Evolutionary conservation across 1,284 basidiomycete species (phyloP).

Genomic region (Volvariella volvacea): DNA sequence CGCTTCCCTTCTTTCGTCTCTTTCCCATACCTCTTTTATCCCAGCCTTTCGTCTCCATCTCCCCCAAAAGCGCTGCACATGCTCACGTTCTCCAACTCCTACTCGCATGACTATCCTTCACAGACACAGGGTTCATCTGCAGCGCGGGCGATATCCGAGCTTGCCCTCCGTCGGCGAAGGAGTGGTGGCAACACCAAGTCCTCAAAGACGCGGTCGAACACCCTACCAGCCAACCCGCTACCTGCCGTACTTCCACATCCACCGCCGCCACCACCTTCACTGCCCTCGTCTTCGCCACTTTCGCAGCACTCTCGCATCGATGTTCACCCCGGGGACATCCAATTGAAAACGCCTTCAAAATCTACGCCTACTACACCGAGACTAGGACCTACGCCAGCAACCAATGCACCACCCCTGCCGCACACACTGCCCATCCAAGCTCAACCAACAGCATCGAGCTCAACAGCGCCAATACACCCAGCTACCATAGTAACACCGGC

Average conservation of each 20-base stretch:
- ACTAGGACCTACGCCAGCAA: neutral
- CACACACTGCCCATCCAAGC: neutral
- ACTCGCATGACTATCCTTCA: neutral
- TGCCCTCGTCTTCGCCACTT: no score
- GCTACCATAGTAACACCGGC: neutral
- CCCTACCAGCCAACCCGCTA: slow-evolving; percentile 4
- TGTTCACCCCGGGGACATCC: slow-evolving; percentile 1
- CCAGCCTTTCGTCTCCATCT: no score
- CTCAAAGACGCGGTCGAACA: slow-evolving; percentile 14
- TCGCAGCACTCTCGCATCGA: no score
- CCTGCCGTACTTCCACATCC: slow-evolving; percentile 10
- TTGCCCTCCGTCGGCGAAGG: slow-evolving; percentile 25
- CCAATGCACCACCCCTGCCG: neutral
- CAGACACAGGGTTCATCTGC: slow-evolving; percentile 6
- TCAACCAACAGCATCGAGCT: neutral
- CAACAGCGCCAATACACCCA: no score
- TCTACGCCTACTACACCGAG: slow-evolving; percentile 1
- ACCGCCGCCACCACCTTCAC: neutral
- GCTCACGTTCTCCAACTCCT: no score
- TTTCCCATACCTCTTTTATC: no score
- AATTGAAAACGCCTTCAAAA: slow-evolving; percentile 4
- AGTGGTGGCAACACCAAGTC: slow-evolving; percentile 25
- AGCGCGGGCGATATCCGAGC: slow-evolving; percentile 18
- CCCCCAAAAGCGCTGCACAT: no score
- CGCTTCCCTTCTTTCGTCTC: no score